Evolutionary conservation across 306 rosid species (phyloP), one percentile per base, ranked within the genome.

Genomic region (Corylus avellana): DNA sequence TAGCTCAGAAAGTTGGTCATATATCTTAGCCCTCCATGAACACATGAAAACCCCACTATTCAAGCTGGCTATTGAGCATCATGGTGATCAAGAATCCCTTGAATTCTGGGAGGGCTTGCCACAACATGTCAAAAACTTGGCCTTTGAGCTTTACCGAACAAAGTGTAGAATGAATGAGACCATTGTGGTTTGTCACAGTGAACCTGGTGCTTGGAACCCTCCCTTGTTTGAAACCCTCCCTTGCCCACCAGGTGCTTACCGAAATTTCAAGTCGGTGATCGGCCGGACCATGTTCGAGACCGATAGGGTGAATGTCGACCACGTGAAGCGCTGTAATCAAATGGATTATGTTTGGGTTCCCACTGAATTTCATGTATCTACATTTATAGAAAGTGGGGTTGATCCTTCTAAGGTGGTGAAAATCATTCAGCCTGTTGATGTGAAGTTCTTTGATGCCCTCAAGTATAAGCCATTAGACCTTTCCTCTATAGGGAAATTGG

Each of bases 341-440:
- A 91, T 93, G 97, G 89, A 93, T 79, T 87, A 86, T 81, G 92
- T 93, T 75, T 91, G 98, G 98, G 98, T 93, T 73, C 98, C 98
- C 62, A 90, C 95, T 16, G 88, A 89, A 16, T 93, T 90, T 80
- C 97, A 89, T 59, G 87, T 70, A n/a, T 84, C 87, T 46, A 90
- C 90, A 6, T 91, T 91, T 76, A 72, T 81, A 16, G 58, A 86
- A 81, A 93, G 97, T 76, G 97, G 98, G 80, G 93, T 91, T 88
- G 87, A 90, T 84, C 84, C 93, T 79, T 84, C 88, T 44, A 93
- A 91, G 86, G 82, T 93, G 51, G 97, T 88, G 78, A 93, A 93
- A 80, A 84, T 91, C 79, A 92, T 91, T 74, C 98, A 93, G 77
- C 93, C 95, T 77, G 79, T 93, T 78, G 98, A 93, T 89, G 95